Base-by-base conservation (phyloP, 768 basidiomycete genomes). In the Lactarius akahatsu region DNA sequence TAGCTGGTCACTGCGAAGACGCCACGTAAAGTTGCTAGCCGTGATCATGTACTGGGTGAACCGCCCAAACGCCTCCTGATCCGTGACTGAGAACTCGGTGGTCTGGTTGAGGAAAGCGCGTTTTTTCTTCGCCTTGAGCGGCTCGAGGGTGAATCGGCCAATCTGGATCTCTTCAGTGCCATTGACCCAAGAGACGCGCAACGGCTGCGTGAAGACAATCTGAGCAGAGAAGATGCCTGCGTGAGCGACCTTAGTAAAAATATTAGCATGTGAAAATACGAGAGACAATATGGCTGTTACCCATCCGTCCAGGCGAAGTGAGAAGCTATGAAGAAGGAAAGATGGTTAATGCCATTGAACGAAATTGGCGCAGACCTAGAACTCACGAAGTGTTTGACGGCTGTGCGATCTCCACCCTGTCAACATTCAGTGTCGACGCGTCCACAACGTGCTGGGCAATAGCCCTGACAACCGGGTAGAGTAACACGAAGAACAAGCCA, bases 31-130 rank as follows among this genome's bases (percentile, higher is more conserved):
- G 64, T 81, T 85, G 56, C 78, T 77, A 56, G 83, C 81, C 0
- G 87, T 91, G 73, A 91, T 90, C 81, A 92, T 79, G 38, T 79
- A 76, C 50, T 76, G 76, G 2, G 88, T 81, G 75, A 91, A 91
- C 26, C 78, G 78, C 64, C 83, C 84, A 70, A 91, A 91, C 13
- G 84, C 84, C 36, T 73, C 74, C 71, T 83, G 75, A 70, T 91
- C 80, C 2, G 74, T 74, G 71, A 91, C 88, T 23, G 74, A 76
- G 75, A 91, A 90, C 0, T 75, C 76, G 0, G 82, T 84, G 9
- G 80, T 83, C 71, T 88, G 84, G 73, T 90, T 83, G 72, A 91
- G 81, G 3, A 76, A 77, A 0, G 88, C 90, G 61, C 84, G 82
- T 71, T 86, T 85, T 59, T 80, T 71, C 57, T 76, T 80, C 1